Percentiles rank a stretch among this genome's conserved stretches.
phyloP scores from a whole-genome alignment of 2,329 filamentous ascomycete genomes.

The Paraphoma chrysanthemicola region DNA sequence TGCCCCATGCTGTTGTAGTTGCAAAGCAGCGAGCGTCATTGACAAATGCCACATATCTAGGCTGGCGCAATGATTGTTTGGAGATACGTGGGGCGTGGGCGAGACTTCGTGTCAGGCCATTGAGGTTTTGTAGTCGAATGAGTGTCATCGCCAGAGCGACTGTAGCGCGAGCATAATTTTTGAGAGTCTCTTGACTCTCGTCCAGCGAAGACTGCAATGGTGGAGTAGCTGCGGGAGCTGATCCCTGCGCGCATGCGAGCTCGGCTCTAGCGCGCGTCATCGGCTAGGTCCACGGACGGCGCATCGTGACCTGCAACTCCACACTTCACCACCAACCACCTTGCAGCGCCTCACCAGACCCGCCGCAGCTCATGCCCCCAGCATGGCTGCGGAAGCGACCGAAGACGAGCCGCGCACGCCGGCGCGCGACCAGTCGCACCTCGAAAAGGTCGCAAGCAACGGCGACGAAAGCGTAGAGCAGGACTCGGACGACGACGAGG shows the following conservation, averaged over 20 bases:
- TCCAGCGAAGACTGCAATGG: slow-evolving; percentile 2
- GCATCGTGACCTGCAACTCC: slow-evolving; percentile 22
- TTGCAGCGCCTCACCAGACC: slow-evolving; percentile 18
- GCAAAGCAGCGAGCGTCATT: slow-evolving; percentile 22
- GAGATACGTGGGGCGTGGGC: slow-evolving; percentile 12
- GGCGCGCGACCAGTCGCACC: slow-evolving; percentile 15
- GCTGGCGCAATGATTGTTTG: slow-evolving; percentile 4
- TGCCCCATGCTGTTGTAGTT: slow-evolving; percentile 14
- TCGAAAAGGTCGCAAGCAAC: slow-evolving; percentile 27
- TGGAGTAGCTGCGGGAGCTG: slow-evolving; percentile 18
- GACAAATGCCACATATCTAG: background rate
- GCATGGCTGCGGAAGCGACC: slow-evolving; percentile 49
- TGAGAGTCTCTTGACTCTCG: background rate
- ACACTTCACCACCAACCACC: slow-evolving; percentile 27
- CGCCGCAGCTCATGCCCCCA: slow-evolving; percentile 47
- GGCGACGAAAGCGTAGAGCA: slow-evolving; percentile 30
- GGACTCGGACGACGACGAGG: slow-evolving; percentile 56
- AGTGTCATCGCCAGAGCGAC: slow-evolving; percentile 32
- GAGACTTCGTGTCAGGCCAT: slow-evolving; percentile 31
- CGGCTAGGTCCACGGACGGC: slow-evolving; percentile 17
- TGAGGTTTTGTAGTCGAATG: slow-evolving; percentile 27
- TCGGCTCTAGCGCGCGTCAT: slow-evolving; percentile 38
- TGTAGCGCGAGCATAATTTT: slow-evolving; percentile 24
- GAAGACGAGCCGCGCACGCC: slow-evolving; percentile 48
- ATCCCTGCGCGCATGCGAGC: slow-evolving; percentile 17